These are phyloP conservation scores for Thielaviopsis musarum DNA, from an alignment of 2,329 filamentous ascomycete genomes.

Conservation along the genomic window DNA sequence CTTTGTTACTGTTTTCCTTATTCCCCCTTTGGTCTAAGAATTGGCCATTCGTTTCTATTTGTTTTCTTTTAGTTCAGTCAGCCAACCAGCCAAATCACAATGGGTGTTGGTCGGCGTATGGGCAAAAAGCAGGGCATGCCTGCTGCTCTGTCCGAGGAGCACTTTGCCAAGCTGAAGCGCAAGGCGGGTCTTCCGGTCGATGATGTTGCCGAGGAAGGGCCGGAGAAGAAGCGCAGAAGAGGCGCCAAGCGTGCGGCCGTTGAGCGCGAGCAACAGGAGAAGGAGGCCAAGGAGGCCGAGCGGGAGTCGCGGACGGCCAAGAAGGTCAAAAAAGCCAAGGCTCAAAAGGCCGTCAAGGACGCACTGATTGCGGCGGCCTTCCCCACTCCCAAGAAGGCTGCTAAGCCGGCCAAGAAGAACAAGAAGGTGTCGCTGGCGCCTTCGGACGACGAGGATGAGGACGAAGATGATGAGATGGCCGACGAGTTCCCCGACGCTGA, in stretches of 20 bases:
- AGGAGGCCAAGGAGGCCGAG: slow-evolving; percentile 18
- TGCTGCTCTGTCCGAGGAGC: slow-evolving; percentile 62
- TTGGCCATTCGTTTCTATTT: neutral
- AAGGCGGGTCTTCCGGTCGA: slow-evolving; percentile 59
- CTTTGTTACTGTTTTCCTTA: neutral
- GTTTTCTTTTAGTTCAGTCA: neutral
- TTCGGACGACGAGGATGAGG: slow-evolving; percentile 24
- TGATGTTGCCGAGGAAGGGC: slow-evolving; percentile 32
- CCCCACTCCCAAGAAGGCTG: slow-evolving; percentile 19
- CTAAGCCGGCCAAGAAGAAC: slow-evolving; percentile 21
- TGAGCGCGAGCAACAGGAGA: slow-evolving; percentile 15
- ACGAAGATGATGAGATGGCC: slow-evolving; percentile 22
- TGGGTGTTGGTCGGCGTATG: slow-evolving; percentile 86
- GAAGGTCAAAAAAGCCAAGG: slow-evolving; percentile 18
- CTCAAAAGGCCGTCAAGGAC: slow-evolving; percentile 20
- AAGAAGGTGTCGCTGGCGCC: slow-evolving; percentile 18
- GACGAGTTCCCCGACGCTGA: slow-evolving; percentile 25
- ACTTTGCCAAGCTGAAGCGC: slow-evolving; percentile 65
- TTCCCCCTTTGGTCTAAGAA: neutral
- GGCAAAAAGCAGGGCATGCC: slow-evolving; percentile 90
- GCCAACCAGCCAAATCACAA: slow-evolving; percentile 27
- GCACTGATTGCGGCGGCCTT: slow-evolving; percentile 13
- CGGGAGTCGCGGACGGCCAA: slow-evolving; percentile 18
- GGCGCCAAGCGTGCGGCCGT: slow-evolving; percentile 21
- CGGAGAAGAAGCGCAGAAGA: slow-evolving; percentile 45